A percentile compares a stretch with the other conserved stretches of the same genome.
Conservation (phyloP, 108 stramenopile species). For the Pseudonitzschia delicatissima region DNA sequence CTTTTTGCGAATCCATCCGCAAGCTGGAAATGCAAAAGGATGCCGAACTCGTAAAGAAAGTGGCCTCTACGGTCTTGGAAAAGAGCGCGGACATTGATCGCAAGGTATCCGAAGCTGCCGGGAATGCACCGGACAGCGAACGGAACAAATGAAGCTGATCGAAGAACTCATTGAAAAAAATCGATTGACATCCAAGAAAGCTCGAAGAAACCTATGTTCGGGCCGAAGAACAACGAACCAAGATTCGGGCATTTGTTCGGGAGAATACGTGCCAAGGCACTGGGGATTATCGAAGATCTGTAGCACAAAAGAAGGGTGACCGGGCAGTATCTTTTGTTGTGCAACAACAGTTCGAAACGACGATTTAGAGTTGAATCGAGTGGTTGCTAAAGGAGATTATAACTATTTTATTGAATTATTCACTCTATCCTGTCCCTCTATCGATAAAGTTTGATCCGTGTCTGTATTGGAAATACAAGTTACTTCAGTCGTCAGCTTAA, state of each 20-base stretch:
- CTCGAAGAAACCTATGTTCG: slow-evolving; percentile 47
- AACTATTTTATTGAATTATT: too few relatives aligned
- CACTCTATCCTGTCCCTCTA: too few relatives aligned
- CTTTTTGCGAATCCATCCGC: slow-evolving; percentile 44
- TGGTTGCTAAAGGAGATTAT: too few relatives aligned
- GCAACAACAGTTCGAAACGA: too few relatives aligned
- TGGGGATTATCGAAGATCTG: slow-evolving; percentile 65
- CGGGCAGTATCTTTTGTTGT: too few relatives aligned
- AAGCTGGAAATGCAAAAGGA: slow-evolving; percentile 62
- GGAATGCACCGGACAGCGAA: slow-evolving; percentile 69
- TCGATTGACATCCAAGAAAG: slow-evolving; percentile 38
- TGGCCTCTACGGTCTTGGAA: slow-evolving; percentile 61
- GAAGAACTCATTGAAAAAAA: slow-evolving; percentile 59
- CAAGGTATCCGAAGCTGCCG: slow-evolving; percentile 55
- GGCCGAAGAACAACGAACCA: slow-evolving; percentile 49
- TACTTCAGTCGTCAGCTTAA: too few relatives aligned
- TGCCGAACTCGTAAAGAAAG: slow-evolving; percentile 40
- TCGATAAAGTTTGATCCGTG: too few relatives aligned
- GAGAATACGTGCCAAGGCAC: slow-evolving; percentile 62
- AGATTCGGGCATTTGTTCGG: slow-evolving; percentile 52
- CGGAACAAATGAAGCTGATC: slow-evolving; percentile 69
- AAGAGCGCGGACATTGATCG: slow-evolving; percentile 73
- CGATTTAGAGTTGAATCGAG: too few relatives aligned
- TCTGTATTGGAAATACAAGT: too few relatives aligned
- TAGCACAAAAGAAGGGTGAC: too few relatives aligned